phyloP scores from a whole-genome alignment of 805 yeast genomes.

The Gaillardinia entomophila region DNA sequence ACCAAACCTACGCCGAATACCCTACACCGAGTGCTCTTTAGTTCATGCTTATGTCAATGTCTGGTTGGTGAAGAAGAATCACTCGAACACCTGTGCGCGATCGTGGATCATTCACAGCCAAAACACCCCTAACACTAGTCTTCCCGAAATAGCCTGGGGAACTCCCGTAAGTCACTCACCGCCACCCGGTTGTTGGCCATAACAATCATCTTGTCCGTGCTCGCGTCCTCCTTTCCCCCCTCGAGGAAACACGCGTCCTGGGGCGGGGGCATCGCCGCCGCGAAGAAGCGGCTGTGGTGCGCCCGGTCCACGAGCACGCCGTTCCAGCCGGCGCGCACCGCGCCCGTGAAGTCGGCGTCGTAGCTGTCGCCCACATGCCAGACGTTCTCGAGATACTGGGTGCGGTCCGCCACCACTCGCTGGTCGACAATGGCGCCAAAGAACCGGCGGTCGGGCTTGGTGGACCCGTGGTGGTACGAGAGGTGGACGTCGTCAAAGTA shows the following conservation, averaged over 20 bases:
- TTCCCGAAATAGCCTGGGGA: not conserved
- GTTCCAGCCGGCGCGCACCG: constrained; percentile 55
- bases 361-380: constrained; percentile 72
- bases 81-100: no score
- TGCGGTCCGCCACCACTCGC: constrained; percentile 9
- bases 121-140: no score
- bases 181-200: not conserved
- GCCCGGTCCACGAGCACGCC: constrained; percentile 50
- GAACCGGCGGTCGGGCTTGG: constrained; percentile 48
- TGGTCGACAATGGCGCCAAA: constrained; percentile 34
- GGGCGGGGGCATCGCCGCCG: not conserved
- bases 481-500: constrained; percentile 42
- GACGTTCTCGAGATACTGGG: constrained; percentile 16
- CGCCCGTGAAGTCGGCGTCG: constrained; percentile 48
- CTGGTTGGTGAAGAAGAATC: no score
- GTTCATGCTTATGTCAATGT: no score
- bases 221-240: not conserved
- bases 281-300: not conserved
- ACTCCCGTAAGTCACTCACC: not conserved
- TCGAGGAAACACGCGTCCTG: not conserved
- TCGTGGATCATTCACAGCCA: no score
- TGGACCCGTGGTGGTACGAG: constrained; percentile 50
- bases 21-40: no score
- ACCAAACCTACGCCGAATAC: no score
- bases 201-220: not conserved